Conservation (phyloP, 192 early-diverging fungal genomes). For the Oehlia diaphana region DNA sequence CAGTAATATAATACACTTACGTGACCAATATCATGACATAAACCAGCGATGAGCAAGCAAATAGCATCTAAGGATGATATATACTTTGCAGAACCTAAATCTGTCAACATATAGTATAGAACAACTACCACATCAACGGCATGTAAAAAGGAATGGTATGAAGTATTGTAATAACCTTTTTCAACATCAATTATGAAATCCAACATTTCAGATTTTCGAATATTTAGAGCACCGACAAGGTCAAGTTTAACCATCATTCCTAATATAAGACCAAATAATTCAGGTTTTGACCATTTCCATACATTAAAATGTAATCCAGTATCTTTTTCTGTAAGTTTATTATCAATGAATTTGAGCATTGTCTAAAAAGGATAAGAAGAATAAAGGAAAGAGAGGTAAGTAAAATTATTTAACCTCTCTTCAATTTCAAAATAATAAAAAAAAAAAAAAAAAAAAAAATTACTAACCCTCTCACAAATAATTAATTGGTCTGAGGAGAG, state of each 20-base stretch:
- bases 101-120: conserved; percentile 73
- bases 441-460: background rate
- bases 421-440: background rate
- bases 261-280: conserved; percentile 82
- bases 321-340: conserved; percentile 37
- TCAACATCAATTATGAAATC: conserved; percentile 86
- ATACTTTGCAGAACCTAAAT: conserved; percentile 67
- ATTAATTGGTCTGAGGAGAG: background rate
- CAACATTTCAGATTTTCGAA: conserved; percentile 66
- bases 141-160: conserved; percentile 92
- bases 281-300: conserved; percentile 64
- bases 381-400: background rate
- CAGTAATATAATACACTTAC: conserved; percentile 47
- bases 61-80: conserved; percentile 72
- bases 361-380: conserved; percentile 29
- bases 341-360: conserved; percentile 52
- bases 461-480: background rate
- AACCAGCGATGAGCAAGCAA: conserved; percentile 75
- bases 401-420: background rate
- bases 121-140: conserved; percentile 87
- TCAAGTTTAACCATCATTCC: conserved; percentile 72
- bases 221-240: conserved; percentile 59
- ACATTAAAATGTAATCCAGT: conserved; percentile 56
- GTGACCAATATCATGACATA: conserved; percentile 90
- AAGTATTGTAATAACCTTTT: conserved; percentile 77